These are phyloP conservation scores for Boletus edulis DNA, from an alignment of 768 basidiomycete species.

Conservation along the genomic window DNA sequence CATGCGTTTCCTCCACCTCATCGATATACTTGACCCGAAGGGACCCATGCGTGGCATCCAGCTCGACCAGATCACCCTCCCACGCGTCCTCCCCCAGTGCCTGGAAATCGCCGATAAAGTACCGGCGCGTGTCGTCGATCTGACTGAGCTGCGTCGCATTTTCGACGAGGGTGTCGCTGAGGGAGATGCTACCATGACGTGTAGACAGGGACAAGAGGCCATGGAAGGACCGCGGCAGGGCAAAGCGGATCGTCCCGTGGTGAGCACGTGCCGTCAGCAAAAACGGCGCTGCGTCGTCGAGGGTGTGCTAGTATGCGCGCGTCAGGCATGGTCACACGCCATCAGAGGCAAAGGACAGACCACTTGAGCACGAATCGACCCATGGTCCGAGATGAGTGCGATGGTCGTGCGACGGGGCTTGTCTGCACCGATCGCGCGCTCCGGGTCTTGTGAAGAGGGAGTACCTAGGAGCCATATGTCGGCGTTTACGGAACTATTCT, in stretches of 20 bases:
- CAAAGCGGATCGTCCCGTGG: conserved; percentile 15
- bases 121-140: conserved; percentile 10
- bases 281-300: conserved; percentile 16
- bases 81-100: conserved; percentile 17
- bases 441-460: not conserved
- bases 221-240: conserved; percentile 22
- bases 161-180: conserved; percentile 13
- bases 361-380: conserved; percentile 3
- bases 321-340: too few relatives aligned
- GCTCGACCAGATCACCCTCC: conserved; percentile 19
- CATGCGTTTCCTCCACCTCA: conserved; percentile 2
- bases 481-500: conserved; percentile 35
- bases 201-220: conserved; percentile 19
- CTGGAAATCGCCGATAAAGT: conserved; percentile 26
- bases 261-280: conserved; percentile 5
- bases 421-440: not conserved
- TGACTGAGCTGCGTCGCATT: conserved; percentile 25
- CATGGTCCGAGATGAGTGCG: conserved; percentile 17
- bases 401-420: conserved; percentile 18
- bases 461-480: conserved; percentile 37
- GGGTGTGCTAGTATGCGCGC: conserved; percentile 12
- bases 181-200: conserved; percentile 11
- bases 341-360: not conserved
- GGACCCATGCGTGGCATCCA: conserved; percentile 17
- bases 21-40: conserved; percentile 21